These are phyloP conservation scores for Wickerhamomyces ciferrii DNA, from an alignment of 805 yeast genomes.

Conservation along the genomic window DNA sequence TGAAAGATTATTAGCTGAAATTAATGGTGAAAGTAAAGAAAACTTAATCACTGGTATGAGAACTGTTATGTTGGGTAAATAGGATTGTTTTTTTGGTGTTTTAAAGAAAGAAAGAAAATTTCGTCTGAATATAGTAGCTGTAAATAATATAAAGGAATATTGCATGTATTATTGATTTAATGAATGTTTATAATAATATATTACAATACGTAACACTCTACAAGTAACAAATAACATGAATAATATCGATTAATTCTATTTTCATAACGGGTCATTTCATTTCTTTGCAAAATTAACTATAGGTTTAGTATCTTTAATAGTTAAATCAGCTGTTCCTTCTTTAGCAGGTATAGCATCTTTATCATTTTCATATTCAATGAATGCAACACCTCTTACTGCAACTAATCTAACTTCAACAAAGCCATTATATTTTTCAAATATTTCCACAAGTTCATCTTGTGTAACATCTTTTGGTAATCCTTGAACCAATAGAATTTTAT, in stretches of 20 bases:
- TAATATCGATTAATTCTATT: too few species aligned
- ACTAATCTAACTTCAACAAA: slow-evolving; percentile 66
- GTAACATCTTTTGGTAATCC: slow-evolving; percentile 44
- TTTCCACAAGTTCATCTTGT: slow-evolving; percentile 32
- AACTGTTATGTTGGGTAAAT: slow-evolving; percentile 74
- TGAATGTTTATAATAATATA: too few species aligned
- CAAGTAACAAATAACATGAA: too few species aligned
- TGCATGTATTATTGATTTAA: neutral
- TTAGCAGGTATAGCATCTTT: slow-evolving; percentile 41
- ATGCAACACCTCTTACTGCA: slow-evolving; percentile 63
- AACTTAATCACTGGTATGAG: slow-evolving; percentile 58
- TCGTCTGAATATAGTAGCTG: too few species aligned
- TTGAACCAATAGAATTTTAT: slow-evolving; percentile 65
- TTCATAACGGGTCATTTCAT: slow-evolving; percentile 1
- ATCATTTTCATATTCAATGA: slow-evolving; percentile 69
- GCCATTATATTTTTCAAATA: slow-evolving; percentile 52
- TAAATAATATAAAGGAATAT: neutral
- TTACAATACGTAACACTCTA: too few species aligned
- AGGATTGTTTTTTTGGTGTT: slow-evolving; percentile 6
- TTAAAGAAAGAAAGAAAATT: too few species aligned
- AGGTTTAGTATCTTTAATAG: slow-evolving; percentile 10
- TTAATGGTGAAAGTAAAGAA: slow-evolving; percentile 68
- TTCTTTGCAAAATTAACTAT: slow-evolving; percentile 25
- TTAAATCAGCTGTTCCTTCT: slow-evolving; percentile 19
- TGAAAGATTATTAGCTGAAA: slow-evolving; percentile 61